A percentile compares a stretch with the other conserved stretches of the same genome.
phyloP scores from a whole-genome alignment of 2,329 filamentous ascomycete genomes.

The Xylaria sp. region DNA sequence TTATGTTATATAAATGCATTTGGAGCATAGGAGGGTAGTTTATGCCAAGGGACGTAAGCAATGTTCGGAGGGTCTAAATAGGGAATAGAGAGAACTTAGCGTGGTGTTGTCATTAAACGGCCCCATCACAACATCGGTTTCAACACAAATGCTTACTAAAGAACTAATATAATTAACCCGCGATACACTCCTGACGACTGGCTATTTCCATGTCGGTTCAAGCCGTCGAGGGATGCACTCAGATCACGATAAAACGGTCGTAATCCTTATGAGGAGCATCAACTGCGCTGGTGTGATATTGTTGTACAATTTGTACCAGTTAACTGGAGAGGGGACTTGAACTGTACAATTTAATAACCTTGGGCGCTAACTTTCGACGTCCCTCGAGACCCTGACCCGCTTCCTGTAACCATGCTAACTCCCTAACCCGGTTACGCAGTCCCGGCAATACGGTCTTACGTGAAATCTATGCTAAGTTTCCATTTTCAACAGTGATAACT shows the following conservation, averaged over 20 bases:
- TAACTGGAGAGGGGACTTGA: too few species aligned
- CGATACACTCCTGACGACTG: background rate
- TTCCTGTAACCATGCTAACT: slow-evolving; percentile 2
- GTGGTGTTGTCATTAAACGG: slow-evolving; percentile 26
- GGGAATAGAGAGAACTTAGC: background rate
- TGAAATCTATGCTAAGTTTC: background rate
- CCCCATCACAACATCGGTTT: slow-evolving; percentile 16
- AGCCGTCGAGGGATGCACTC: too few species aligned
- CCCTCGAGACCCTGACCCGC: background rate
- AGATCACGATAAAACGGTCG: too few species aligned
- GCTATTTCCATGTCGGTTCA: background rate
- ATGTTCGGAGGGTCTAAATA: slow-evolving; percentile 14
- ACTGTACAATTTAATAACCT: background rate
- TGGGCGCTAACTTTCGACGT: slow-evolving; percentile 14
- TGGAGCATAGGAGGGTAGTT: too few species aligned
- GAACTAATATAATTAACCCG: background rate
- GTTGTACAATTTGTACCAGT: too few species aligned
- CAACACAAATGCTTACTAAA: slow-evolving; percentile 20
- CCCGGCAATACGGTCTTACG: background rate
- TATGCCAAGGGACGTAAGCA: background rate
- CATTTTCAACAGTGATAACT: background rate
- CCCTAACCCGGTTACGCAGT: slow-evolving; percentile 1
- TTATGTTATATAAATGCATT: too few species aligned
- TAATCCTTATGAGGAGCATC: too few species aligned
- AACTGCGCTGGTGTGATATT: background rate